phyloP scores from a whole-genome alignment of 2,329 filamentous ascomycete species.

The Clonostachys solani region DNA sequence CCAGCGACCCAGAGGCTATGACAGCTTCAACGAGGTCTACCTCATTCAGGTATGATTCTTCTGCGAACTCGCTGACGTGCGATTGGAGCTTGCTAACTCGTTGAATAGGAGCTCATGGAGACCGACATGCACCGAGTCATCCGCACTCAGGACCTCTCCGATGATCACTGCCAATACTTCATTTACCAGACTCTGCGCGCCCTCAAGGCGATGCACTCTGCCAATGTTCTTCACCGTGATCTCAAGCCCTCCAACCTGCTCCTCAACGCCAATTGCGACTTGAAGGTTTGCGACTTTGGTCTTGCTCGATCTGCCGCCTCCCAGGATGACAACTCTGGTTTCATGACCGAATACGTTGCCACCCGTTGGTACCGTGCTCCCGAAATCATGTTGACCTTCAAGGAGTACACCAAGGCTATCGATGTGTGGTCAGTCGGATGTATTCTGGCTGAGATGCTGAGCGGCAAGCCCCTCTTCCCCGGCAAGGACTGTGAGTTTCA shows the following conservation, averaged over 20 bases:
- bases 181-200: conserved; percentile 99
- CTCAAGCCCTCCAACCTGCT: conserved; percentile 96
- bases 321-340: conserved; percentile 98
- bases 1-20: conserved; percentile 94
- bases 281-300: conserved; percentile 99
- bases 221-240: conserved; percentile 95
- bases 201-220: conserved; percentile 98
- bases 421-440: conserved; percentile 99
- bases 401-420: conserved; percentile 99
- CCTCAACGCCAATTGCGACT: conserved; percentile 96
- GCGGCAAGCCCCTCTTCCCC: conserved; percentile 95
- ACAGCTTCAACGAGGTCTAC: conserved; percentile 96
- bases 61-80: background rate
- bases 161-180: conserved; percentile 99
- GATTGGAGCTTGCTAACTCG: background rate
- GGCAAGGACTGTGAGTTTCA: conserved; percentile 86
- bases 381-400: conserved; percentile 99
- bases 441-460: conserved; percentile 97
- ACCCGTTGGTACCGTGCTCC: conserved; percentile 98
- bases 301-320: conserved; percentile 75
- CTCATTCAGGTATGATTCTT: conserved; percentile 76
- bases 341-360: conserved; percentile 99
- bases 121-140: conserved; percentile 99
- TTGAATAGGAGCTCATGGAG: conserved; percentile 89
- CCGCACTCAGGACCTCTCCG: conserved; percentile 94